These are phyloP conservation scores for Dactylorhiza incarnata DNA, from an alignment of 106 monocot species.

Conservation along the genomic window DNA sequence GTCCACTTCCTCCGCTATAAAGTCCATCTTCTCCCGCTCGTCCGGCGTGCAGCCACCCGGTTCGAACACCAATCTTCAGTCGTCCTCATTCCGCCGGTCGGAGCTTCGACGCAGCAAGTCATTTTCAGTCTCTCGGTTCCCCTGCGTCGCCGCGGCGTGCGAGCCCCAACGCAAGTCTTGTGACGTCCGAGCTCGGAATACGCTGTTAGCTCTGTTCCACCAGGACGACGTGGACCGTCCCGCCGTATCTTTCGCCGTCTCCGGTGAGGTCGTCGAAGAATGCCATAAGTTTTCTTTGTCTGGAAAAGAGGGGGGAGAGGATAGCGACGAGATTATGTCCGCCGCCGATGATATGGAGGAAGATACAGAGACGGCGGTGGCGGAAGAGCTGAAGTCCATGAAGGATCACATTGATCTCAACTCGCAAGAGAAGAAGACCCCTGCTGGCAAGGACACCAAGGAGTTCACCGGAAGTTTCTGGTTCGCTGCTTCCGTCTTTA, in stretches of 20 bases:
- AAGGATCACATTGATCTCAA: slow-evolving; percentile 35
- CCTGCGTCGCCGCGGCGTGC: slow-evolving; percentile 3
- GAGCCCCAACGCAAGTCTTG: slow-evolving; percentile 18
- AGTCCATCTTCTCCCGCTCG: slow-evolving; percentile 18
- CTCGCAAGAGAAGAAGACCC: slow-evolving; percentile 9
- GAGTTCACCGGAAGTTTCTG: slow-evolving; percentile 17
- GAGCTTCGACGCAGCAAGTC: slow-evolving; percentile 70
- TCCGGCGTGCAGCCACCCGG: neutral
- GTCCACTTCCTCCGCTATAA: slow-evolving; percentile 22
- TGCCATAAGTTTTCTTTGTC: neutral
- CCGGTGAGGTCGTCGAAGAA: slow-evolving; percentile 2
- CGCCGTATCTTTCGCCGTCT: neutral
- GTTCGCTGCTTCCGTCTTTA: slow-evolving; percentile 13
- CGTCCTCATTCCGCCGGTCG: slow-evolving; percentile 4
- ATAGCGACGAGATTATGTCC: neutral
- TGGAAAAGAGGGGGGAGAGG: slow-evolving; percentile 10
- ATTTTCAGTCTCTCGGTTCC: slow-evolving; percentile 18
- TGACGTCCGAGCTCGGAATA: slow-evolving; percentile 31
- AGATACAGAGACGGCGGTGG: slow-evolving; percentile 3
- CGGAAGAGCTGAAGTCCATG: slow-evolving; percentile 20
- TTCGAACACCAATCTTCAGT: neutral
- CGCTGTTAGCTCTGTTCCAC: slow-evolving; percentile 15
- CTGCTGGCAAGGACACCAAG: slow-evolving; percentile 15
- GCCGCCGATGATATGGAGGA: neutral
- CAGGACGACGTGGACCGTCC: neutral